These are phyloP conservation scores for Candida anglica DNA, from an alignment of 805 yeast species.

Conservation along the genomic window DNA sequence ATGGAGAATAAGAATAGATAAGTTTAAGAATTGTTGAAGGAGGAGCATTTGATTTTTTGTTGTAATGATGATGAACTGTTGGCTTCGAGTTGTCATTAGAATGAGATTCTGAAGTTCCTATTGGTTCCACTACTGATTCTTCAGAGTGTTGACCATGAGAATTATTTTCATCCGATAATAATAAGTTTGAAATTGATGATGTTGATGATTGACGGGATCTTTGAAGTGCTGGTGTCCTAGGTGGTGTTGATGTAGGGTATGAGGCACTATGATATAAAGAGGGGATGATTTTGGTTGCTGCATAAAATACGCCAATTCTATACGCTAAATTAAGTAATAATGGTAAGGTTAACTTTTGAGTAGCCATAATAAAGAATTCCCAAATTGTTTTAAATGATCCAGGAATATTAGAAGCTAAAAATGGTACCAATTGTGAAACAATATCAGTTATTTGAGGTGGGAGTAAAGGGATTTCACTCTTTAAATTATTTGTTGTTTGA, in stretches of 20 bases:
- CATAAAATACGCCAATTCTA: slow-evolving; percentile 79
- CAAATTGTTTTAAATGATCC: slow-evolving; percentile 50
- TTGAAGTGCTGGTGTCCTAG: slow-evolving; percentile 35
- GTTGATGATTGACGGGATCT: slow-evolving; percentile 28
- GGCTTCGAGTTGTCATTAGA: slow-evolving; percentile 11
- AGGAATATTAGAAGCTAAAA: slow-evolving; percentile 50
- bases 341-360: slow-evolving; percentile 70
- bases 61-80: slow-evolving; percentile 9
- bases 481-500: slow-evolving; percentile 29
- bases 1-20: slow-evolving; percentile 87
- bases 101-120: background rate
- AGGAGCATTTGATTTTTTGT: slow-evolving; percentile 8
- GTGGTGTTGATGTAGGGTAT: slow-evolving; percentile 29
- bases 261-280: slow-evolving; percentile 47
- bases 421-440: slow-evolving; percentile 33
- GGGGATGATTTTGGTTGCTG: slow-evolving; percentile 94
- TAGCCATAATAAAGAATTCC: slow-evolving; percentile 50
- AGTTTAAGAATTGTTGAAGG: slow-evolving; percentile 45
- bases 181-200: slow-evolving; percentile 1
- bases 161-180: background rate
- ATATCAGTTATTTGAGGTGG: slow-evolving; percentile 34
- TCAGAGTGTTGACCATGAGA: background rate
- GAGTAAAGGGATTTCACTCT: slow-evolving; percentile 31
- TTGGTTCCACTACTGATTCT: background rate
- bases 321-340: slow-evolving; percentile 78